phyloP scores from a whole-genome alignment of 345 rosid genomes.

The Camelina neglecta region DNA sequence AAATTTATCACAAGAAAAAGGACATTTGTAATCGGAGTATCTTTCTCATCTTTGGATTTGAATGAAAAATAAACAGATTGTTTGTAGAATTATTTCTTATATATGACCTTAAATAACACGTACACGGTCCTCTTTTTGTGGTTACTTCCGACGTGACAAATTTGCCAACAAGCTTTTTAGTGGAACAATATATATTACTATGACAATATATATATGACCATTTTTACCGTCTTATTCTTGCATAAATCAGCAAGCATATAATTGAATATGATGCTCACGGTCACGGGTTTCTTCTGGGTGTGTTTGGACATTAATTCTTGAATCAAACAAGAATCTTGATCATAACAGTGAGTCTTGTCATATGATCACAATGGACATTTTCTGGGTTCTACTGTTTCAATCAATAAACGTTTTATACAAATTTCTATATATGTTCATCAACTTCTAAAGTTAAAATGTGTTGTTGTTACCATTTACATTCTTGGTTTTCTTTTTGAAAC shows the following conservation, averaged over 20 bases:
- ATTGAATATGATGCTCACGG: not conserved
- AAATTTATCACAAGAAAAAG: conserved; percentile 1
- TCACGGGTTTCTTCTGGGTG: not conserved
- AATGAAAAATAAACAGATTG: not conserved
- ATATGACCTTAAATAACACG: not conserved
- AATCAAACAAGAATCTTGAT: not conserved
- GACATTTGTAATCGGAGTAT: not conserved
- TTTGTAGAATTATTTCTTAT: not conserved
- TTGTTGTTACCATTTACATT: not conserved
- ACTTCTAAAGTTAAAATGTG: not conserved
- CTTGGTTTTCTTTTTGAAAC: not conserved
- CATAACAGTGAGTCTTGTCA: not conserved
- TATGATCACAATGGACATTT: not conserved
- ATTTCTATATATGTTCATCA: not conserved
- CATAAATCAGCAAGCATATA: not conserved
- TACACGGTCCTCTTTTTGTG: not conserved
- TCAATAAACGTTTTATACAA: not conserved
- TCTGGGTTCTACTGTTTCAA: not conserved
- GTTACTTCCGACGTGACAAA: not conserved
- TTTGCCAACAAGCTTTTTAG: not conserved
- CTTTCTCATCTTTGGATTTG: not conserved
- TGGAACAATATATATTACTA: not conserved
- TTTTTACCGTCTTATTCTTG: not conserved
- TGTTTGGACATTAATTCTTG: not conserved
- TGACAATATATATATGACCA: not conserved